Base-by-base conservation (phyloP, 192 early-diverging fungal genomes). In the Diversispora eburnea region DNA sequence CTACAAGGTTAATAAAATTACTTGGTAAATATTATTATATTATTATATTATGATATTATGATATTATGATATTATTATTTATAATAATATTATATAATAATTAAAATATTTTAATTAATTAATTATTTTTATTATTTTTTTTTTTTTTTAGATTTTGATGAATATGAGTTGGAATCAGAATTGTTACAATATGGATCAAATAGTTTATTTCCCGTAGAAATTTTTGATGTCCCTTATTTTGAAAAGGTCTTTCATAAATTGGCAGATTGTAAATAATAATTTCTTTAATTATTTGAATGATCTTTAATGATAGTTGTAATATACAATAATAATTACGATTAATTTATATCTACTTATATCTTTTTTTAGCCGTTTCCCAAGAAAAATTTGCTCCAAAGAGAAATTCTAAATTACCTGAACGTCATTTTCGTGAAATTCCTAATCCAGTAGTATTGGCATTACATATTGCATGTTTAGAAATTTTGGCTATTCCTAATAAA, bases 401-500 rank as follows among this genome's bases (percentile, higher is more conserved):
- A n/a, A 75, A 81, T 10, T 45, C 84, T 3, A 73, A 75, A 51
- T 56, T 85, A 48, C 87, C 87, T 4, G 77, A 90, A 63, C 80
- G 84, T 25, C 86, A 87, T 63, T 88, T 89, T 58, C 76, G 86
- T 10, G 84, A 85, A 65, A 87, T 91, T 47, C 82, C 73, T 7
- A 90, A 88, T 69, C 88, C 90, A 0, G 84, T 88, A 13, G 84
- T 89, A 8, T 82, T 79, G 47, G 84, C 81, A 8, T 76, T 89
- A 1, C 81, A 79, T 59, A 77, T 84, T 52, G 85, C 88, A 0
- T 76, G 82, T 19, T 71, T 86, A 13, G 84, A 88, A 68, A 69
- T 83, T 1, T 66, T 85, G 33, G 73, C 82, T 15, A 77, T 82
- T 5, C 82, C 85, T 0, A 62, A 85, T 17, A 45, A 68, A 2